Percentiles rank a stretch among this genome's conserved stretches.
Conservation (phyloP, 805 yeast species). For the Pichia deserticola region DNA sequence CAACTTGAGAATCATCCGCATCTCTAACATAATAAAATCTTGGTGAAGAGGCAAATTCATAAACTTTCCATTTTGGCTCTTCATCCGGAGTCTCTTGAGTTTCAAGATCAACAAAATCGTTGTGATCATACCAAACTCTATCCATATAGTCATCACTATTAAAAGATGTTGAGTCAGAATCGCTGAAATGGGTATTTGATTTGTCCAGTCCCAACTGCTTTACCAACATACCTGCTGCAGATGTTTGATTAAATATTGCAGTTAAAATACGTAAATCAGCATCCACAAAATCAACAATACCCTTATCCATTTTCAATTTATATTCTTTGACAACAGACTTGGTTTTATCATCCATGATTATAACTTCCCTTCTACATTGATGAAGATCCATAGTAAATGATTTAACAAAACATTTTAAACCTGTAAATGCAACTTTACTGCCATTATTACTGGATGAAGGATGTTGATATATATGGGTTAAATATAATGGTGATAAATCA, state of each 20-base stretch:
- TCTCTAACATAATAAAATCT: constrained; percentile 56
- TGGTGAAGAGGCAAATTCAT: constrained; percentile 50
- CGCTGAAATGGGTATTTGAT: constrained; percentile 11
- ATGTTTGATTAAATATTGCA: constrained; percentile 54
- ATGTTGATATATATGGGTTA: constrained; percentile 65
- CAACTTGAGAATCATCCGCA: constrained; percentile 34
- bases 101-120: constrained; percentile 71
- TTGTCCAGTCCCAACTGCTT: constrained; percentile 24
- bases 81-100: constrained; percentile 33
- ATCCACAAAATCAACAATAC: constrained; percentile 60
- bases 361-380: constrained; percentile 42
- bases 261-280: constrained; percentile 64
- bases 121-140: constrained; percentile 58
- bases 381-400: constrained; percentile 59
- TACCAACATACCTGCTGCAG: constrained; percentile 37
- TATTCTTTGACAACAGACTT: constrained; percentile 36
- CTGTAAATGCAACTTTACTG: constrained; percentile 48
- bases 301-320: constrained; percentile 57
- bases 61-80: constrained; percentile 37
- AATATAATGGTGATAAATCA: constrained; percentile 59
- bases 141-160: constrained; percentile 14
- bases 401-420: constrained; percentile 57
- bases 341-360: constrained; percentile 30
- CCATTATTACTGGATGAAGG: constrained; percentile 33
- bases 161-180: constrained; percentile 13